Evolutionary conservation across 805 yeast genomes (phyloP), one percentile per base, ranked within the genome.

Genomic region (Wickerhamiella australiensis): DNA sequence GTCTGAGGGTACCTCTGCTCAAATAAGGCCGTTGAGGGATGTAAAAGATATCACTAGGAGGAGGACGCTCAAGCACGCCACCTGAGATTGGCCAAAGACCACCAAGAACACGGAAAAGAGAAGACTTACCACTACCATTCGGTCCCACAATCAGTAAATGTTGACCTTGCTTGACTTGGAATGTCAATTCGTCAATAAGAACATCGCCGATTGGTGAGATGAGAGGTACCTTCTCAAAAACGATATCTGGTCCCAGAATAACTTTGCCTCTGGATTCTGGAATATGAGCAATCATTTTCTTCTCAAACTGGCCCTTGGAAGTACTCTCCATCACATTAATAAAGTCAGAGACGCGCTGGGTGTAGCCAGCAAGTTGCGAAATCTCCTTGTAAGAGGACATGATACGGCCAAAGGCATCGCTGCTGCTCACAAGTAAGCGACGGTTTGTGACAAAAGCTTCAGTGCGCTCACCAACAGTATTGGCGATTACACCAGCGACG

Each of bases 51-150:
- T 77, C 79, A 57, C 76, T 75, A 3, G 76, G 68, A 38, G 72
- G 71, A 5, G 94, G 94, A 23, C 84, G 76, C 5, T 74, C 74
- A 36, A 85, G 73, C 21, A 66, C 62, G 27, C 76, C 76, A 27
- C 69, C 66, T 42, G 74, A 69, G 18, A 87, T 80, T 2, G 92
- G 94, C 97, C 97, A 88, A 56, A 88, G 71, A 0, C 96, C 96
- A 50, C 96, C 96, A 43, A 88, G 73, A 59, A 88, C 77, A 61
- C 97, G 76, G 65, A 88, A 88, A 51, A 88, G 68, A 0, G 96
- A 88, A 0, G 96, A 87, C 66, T 88, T 88, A 23, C 97, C 97
- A 54, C 95, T 84, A 1, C 97, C 97, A 61, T 88, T 88, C 12
- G 96, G 96, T 0, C 97, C 97, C 8, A 90, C 87, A 61, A 88